Evolutionary conservation across 805 yeast genomes (phyloP), one percentile per base, ranked within the genome.

Genomic region (Sugiyamaella boreocaroliniensis): DNA sequence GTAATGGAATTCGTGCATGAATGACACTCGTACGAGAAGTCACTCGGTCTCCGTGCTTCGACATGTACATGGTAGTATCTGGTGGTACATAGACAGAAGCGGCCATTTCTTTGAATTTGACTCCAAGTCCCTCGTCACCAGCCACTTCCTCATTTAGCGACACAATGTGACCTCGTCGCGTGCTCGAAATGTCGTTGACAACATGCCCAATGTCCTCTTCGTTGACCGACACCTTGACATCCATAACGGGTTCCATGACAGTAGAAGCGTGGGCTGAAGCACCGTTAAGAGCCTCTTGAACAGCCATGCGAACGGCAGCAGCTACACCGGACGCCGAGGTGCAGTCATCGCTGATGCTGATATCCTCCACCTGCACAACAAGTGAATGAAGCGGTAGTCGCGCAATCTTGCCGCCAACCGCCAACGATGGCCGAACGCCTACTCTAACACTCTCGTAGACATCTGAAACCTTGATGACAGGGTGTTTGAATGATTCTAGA

Each of bases 221-320:
- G 50, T 76, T 76, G 1, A 83, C 84, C 49, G 75, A 78, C 1
- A 93, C 81, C 7, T 74, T 74, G 4, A 89, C 83, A 37, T 77
- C 74, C 97, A 93, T 92, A 29, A 86, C 75, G 0, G 99, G 99
- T 68, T 93, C 98, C 67, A 92, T 72, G 1, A 90, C 67, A 1
- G 83, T 76, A 63, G 78, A 80, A 15, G 55, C 52, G 3, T 55
- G 47, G 14, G 55, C 47, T 18, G 57, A 54, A 5, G 65, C 41
- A 7, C 54, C 22, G 4, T 57, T 58, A 6, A 82, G 54, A 0
- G 76, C 73, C 14, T 72, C 69, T 9, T 65, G 54, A 2, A 78
- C 68, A 0, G 81, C 74, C 14, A 69, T 62, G 48, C 86, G 71
- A 0, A 79, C 69, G 2, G 78, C 68, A 2, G 72, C 66, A 8